These are phyloP conservation scores for Citrus hindsii DNA, from an alignment of 345 rosid species.

Conservation along the genomic window DNA sequence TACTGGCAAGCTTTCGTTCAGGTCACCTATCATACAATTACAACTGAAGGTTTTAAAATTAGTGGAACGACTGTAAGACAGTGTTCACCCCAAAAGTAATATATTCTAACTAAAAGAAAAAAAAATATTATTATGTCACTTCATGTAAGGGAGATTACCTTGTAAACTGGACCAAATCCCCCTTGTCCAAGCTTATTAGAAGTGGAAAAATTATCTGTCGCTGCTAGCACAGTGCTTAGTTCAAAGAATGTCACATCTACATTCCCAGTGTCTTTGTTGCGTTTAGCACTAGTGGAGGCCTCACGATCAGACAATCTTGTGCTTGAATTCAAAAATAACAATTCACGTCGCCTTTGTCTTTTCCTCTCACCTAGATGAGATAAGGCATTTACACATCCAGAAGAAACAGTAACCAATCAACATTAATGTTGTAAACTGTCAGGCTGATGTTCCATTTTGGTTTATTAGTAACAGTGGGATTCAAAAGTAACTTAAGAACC, in stretches of 20 bases:
- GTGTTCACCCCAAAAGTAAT: background rate
- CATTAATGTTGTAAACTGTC: background rate
- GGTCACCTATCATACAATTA: no score
- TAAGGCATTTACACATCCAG: background rate
- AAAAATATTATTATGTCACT: background rate
- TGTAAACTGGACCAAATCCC: background rate
- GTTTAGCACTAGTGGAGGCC: background rate
- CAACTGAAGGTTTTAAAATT: no score
- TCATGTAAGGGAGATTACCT: constrained; percentile 8
- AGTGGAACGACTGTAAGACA: background rate
- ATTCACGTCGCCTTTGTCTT: background rate
- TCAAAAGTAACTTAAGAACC: background rate
- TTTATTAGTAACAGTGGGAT: no score
- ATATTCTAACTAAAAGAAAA: background rate
- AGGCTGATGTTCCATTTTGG: no score
- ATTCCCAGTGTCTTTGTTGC: background rate
- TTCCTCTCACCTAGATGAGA: background rate
- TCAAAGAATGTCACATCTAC: background rate
- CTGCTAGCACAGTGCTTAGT: background rate
- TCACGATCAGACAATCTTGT: background rate
- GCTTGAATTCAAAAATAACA: background rate
- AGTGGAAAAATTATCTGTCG: constrained; percentile 17
- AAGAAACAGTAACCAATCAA: background rate
- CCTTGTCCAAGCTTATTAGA: constrained; percentile 18
- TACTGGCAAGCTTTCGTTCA: no score